These are phyloP conservation scores for Penicillium sp. DNA, from an alignment of 2,329 filamentous ascomycete genomes.

Conservation along the genomic window DNA sequence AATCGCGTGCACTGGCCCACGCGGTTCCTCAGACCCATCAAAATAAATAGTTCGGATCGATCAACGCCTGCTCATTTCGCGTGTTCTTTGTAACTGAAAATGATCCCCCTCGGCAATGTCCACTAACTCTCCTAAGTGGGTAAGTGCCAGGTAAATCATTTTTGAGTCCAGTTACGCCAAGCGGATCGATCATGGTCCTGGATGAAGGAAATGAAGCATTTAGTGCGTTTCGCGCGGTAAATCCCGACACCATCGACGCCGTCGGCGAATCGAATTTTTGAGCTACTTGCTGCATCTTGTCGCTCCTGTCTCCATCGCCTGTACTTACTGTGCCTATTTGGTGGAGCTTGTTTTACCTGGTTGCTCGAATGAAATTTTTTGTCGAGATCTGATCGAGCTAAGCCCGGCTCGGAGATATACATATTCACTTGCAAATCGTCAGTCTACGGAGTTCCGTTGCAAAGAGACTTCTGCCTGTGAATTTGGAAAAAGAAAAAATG, in stretches of 20 bases:
- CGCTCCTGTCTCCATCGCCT: not conserved
- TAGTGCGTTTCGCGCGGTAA: not conserved
- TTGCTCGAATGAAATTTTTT: not conserved
- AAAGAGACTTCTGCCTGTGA: not conserved
- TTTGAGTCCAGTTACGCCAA: not conserved
- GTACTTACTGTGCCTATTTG: not conserved
- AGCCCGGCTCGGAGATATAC: not conserved
- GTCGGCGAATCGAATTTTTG: not conserved
- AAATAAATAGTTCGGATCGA: slow-evolving; percentile 17
- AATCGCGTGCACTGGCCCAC: slow-evolving; percentile 22
- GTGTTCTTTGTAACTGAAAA: not conserved
- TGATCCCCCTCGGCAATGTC: not conserved
- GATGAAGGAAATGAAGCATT: not conserved
- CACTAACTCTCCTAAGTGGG: not conserved
- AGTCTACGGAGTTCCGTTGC: not conserved
- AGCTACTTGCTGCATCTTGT: not conserved
- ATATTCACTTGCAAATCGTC: not conserved
- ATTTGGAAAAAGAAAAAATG: not conserved
- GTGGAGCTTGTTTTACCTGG: not conserved
- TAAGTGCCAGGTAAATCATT: not conserved
- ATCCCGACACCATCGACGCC: not conserved
- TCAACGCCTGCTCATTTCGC: slow-evolving; percentile 15
- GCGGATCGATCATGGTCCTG: not conserved
- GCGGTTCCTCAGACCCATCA: slow-evolving; percentile 6
- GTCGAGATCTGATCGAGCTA: not conserved